Evolutionary conservation across 352 stramenopile genomes (phyloP), one percentile per base, ranked within the genome.

Genomic region (Saprolegnia parasitica): DNA sequence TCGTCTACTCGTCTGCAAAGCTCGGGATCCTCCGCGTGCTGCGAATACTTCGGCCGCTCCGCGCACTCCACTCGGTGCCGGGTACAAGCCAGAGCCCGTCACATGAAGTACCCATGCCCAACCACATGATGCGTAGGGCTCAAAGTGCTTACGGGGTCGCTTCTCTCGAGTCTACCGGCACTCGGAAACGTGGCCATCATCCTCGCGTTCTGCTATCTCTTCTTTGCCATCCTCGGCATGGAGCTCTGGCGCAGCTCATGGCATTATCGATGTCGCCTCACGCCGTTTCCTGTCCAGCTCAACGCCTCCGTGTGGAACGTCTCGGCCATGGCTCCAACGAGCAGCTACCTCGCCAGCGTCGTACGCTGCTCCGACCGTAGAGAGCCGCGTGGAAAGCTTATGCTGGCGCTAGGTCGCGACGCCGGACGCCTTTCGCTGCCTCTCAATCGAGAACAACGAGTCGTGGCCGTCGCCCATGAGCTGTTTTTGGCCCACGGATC

Each of bases 161-260:
- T 97, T 4, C 71, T 97, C 8, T 82, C 91, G 23, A 89, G 88
- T 0, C 72, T 97, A 0, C 87, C 88, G 10, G 81, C 83, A 0
- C 91, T 97, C 67, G 81, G 80, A 52, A 96, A 96, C 62, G 89
- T 97, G 20, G 71, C 96, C 5, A 82, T 96, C 16, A 66, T 97
- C 6, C 80, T 95, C 67, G 73, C 91, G 18, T 97, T 97, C 61
- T 78, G 96, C 0, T 97, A 97, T 65, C 84, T 91, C 42, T 86
- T 97, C 47, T 97, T 97, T 70, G 88, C 86, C 0, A 97, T 97
- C 72, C 74, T 97, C 1, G 91, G 87, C 0, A 86, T 96, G 42
- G 89, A 97, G 56, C 77, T 97, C 20, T 97, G 95, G 62, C 73
- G 78, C 24, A 87, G 87, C 16, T 84, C 76, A 21, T 88, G 96